Conservation (phyloP, 2,329 filamentous ascomycete species). For the Knufia petricola region DNA sequence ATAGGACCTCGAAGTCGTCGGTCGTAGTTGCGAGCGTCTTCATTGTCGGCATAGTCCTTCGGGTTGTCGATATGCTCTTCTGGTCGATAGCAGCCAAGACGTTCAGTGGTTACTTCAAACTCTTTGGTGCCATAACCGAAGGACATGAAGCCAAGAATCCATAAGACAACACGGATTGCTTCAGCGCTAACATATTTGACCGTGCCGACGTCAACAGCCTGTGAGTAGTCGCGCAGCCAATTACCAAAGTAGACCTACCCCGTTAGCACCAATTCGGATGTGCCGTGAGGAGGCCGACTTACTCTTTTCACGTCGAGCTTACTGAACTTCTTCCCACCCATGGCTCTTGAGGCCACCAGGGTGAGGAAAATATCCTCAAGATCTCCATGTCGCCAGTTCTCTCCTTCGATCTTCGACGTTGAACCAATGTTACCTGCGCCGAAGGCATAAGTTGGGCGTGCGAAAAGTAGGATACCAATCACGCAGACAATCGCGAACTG, state of each 20-base stretch:
- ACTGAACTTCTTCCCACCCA: constrained; percentile 70
- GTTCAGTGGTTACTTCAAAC: constrained; percentile 71
- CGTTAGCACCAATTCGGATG: background rate
- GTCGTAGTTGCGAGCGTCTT: constrained; percentile 76
- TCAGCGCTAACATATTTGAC: constrained; percentile 85
- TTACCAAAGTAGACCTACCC: constrained; percentile 85
- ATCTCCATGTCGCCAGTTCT: constrained; percentile 85
- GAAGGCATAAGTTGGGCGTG: constrained; percentile 63
- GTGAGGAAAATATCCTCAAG: constrained; percentile 83
- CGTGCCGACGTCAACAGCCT: constrained; percentile 86
- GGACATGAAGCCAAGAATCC: constrained; percentile 80
- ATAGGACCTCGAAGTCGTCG: constrained; percentile 70
- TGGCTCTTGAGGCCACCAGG: constrained; percentile 54
- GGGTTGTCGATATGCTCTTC: constrained; percentile 74
- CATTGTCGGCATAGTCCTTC: constrained; percentile 79
- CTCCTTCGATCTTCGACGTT: constrained; percentile 68
- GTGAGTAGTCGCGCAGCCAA: constrained; percentile 88
- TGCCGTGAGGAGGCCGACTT: constrained; percentile 7
- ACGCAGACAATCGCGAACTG: constrained; percentile 20
- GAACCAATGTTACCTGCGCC: constrained; percentile 83
- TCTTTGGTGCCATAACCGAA: constrained; percentile 77
- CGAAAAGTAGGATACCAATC: constrained; percentile 49
- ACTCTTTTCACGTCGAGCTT: constrained; percentile 66
- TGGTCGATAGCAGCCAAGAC: constrained; percentile 70
- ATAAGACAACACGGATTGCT: constrained; percentile 80